Evolutionary conservation across 257 asterid genomes (phyloP), one percentile per base, ranked within the genome.

Genomic region (Nicotiana noctiflora): DNA sequence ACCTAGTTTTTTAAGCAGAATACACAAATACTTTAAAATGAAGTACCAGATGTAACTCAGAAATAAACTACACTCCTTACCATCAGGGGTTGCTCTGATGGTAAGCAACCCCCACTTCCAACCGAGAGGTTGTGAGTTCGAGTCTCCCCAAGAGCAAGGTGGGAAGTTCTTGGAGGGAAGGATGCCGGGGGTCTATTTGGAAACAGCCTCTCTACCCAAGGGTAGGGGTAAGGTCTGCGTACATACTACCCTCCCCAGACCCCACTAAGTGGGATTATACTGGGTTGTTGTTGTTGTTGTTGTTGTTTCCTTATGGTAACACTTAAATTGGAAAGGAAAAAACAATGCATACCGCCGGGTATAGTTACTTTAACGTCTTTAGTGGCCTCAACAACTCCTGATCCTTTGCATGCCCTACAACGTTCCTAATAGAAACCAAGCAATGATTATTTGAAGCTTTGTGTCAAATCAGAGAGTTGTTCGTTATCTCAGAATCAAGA

Each of bases 311-410:
- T 44, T 46, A 21, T 3, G 21, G 59, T 23, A 72, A 11, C 21
- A 72, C 37, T 46, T 46, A 46, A 21, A 23, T 44, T 44, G 57
- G 77, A 46, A 79, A 70, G 79, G 57, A 75, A 70, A 70, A 70
- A 76, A 60, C 34, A 80, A 76, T 56, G 84, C 87, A 72, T 85
- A 95, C 99, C 98, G 87, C 93, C 89, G 17, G 98, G 99, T 88
- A 95, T 82, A 75, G 91, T 87, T 78, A 95, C 93, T 88, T 87
- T 87, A 77, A 92, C 97, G 76, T 93, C 91, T 86, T 85, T 93
- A 84, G 85, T 91, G 77, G 93, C 97, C 81, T 88, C 85, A 84
- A 91, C 87, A 75, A 86, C 89, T 80, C 99, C 98, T 77, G 93
- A 89, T 83, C 97, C 98, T 85, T 82, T 83, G 85, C 98, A 95